phyloP scores from a whole-genome alignment of 2,329 filamentous ascomycete genomes.

The Aspergillus vadensis region DNA sequence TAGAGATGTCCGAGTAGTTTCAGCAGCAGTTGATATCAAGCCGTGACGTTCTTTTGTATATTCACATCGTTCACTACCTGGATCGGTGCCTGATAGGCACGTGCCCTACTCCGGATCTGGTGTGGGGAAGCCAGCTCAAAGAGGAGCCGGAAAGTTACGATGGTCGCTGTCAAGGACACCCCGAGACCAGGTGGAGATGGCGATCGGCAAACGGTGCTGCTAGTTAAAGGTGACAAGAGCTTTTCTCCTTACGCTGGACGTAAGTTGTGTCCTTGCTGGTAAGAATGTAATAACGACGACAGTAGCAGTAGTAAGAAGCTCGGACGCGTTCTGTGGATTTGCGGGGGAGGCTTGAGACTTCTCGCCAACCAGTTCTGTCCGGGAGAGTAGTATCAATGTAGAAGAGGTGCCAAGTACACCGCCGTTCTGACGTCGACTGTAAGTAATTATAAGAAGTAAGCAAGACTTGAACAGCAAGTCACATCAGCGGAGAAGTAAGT shows the following conservation, averaged over 20 bases:
- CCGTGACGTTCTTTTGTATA: not conserved
- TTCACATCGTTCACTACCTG: not conserved
- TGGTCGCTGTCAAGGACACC: not conserved
- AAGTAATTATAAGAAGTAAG: constrained; percentile 3
- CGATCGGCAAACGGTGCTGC: not conserved
- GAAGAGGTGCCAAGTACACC: not conserved
- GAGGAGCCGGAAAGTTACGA: not conserved
- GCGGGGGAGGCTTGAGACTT: not conserved
- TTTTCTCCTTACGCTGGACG: not conserved
- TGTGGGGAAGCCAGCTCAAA: constrained; percentile 3
- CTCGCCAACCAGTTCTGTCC: not conserved
- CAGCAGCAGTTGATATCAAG: not conserved
- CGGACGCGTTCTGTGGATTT: not conserved
- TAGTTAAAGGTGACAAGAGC: not conserved
- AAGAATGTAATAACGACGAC: not conserved
- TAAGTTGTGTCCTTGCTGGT: not conserved
- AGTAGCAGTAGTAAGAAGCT: not conserved
- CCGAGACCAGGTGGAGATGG: not conserved
- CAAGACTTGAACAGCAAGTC: not conserved
- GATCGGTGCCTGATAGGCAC: not conserved
- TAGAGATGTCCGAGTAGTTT: not conserved
- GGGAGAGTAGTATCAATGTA: not conserved
- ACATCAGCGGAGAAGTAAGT: not conserved
- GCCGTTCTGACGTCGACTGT: constrained; percentile 14
- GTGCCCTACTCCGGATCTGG: not conserved